Evolutionary conservation across 495 filamentous ascomycete species (phyloP).

Genomic region (Podospora tetraspora): DNA sequence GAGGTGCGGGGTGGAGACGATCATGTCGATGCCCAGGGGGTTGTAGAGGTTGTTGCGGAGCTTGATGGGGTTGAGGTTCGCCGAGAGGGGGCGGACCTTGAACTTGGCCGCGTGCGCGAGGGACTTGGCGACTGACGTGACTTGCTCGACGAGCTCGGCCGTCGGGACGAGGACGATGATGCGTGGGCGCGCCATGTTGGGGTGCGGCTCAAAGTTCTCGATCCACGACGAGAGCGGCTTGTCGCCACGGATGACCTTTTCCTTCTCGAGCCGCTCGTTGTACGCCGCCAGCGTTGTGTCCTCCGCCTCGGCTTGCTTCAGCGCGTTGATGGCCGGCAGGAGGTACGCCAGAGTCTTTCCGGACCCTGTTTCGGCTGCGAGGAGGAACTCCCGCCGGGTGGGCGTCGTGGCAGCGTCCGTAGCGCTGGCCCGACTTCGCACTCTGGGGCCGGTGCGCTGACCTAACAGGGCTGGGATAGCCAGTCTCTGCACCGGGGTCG

Average conservation of each 20-base stretch:
- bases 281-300: conserved; percentile 53
- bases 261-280: conserved; percentile 40
- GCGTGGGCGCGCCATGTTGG: conserved; percentile 68
- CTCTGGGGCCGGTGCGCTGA: conserved; percentile 14
- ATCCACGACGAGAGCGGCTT: conserved; percentile 44
- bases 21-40: conserved; percentile 73
- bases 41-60: conserved; percentile 83
- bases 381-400: conserved; percentile 66
- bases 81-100: conserved; percentile 72
- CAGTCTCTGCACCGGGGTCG: conserved; percentile 82
- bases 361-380: conserved; percentile 94
- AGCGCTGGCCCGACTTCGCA: not conserved
- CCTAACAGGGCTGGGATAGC: conserved; percentile 75
- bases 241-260: conserved; percentile 44
- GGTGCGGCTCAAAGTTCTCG: conserved; percentile 56
- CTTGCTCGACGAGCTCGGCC: conserved; percentile 86
- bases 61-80: conserved; percentile 64
- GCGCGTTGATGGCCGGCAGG: conserved; percentile 69
- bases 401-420: not conserved
- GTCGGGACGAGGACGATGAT: conserved; percentile 90
- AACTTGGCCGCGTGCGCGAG: conserved; percentile 80
- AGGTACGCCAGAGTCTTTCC: conserved; percentile 94
- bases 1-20: conserved; percentile 84
- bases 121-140: conserved; percentile 69
- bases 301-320: conserved; percentile 69